Percentiles rank a stretch among this genome's conserved stretches.
Conservation (phyloP, 2,329 filamentous ascomycete genomes). For the Penicillium sp. region DNA sequence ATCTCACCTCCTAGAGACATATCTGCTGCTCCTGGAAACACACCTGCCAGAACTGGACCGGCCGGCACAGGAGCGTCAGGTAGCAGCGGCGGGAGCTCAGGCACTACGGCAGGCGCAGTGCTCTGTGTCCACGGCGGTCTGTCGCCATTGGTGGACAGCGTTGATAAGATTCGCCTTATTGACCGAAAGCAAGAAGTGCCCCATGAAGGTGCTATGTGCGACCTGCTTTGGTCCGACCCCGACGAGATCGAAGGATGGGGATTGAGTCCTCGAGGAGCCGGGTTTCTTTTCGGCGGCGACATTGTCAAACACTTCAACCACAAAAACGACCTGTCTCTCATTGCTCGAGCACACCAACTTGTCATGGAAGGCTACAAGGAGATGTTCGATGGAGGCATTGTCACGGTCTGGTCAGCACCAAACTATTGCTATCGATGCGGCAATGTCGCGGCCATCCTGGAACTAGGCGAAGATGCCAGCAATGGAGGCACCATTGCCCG, state of each 20-base stretch:
- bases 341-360: slow-evolving; percentile 91
- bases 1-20: slow-evolving; percentile 40
- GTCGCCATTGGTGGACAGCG: slow-evolving; percentile 82
- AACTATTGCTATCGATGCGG: slow-evolving; percentile 97
- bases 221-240: slow-evolving; percentile 94
- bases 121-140: slow-evolving; percentile 94
- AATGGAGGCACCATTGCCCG: slow-evolving; percentile 66
- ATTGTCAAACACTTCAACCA: slow-evolving; percentile 97
- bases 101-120: slow-evolving; percentile 67
- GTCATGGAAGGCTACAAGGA: slow-evolving; percentile 99
- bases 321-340: slow-evolving; percentile 83
- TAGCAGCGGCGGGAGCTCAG: slow-evolving; percentile 53
- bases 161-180: slow-evolving; percentile 91
- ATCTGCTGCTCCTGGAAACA: slow-evolving; percentile 40
- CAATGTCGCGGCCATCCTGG: slow-evolving; percentile 91
- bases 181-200: slow-evolving; percentile 98
- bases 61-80: slow-evolving; percentile 77
- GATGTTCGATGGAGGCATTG: slow-evolving; percentile 94
- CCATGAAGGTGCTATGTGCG: slow-evolving; percentile 98
- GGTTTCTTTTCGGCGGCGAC: slow-evolving; percentile 91
- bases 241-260: slow-evolving; percentile 99
- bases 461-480: slow-evolving; percentile 82
- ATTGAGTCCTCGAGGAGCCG: slow-evolving; percentile 85
- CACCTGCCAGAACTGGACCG: slow-evolving; percentile 59
- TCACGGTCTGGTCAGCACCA: slow-evolving; percentile 97